Base-by-base conservation (phyloP, 2,329 filamentous ascomycete species). In the Zymoseptoria pseudotritici region DNA sequence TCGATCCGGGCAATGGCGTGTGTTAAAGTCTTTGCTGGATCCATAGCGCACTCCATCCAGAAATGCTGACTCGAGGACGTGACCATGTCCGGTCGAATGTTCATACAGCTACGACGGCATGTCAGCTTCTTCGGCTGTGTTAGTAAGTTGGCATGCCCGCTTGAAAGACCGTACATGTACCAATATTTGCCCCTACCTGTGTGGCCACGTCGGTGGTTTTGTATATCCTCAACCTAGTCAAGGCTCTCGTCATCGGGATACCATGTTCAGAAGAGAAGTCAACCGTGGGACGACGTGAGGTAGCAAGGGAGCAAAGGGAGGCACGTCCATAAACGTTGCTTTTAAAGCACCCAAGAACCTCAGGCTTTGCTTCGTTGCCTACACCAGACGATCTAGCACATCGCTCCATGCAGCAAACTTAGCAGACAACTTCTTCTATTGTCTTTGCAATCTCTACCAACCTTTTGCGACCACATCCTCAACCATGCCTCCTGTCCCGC, bases 401-500 rank as follows among this genome's bases (percentile, higher is more conserved):
- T 21, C 22, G 7, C 20, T 11, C 50, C 50, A 21, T 11, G 9
- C 50, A 13, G 36, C 22, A 22, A 21, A 52, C 50, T 52, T 52
- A 21, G 50, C 42, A 60, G 46, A 21, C 10, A 50, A 4, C 22
- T 59, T 29, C 24, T 36, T 19, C 22, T 11, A 6, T 21, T 29
- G 26, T 29, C 26, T 29, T 29, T 9, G 7, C 50, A 19, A 21
- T 52, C 50, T 17, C 9, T 21, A 51, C 50, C 11, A 8, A 57
- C 52, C 19, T 36, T 10, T 11, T 6, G 46, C 31, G 20, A 52
- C 24, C n/a, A 24, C 52, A 46, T 31, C 53, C 42, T n/a, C 52
- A 59, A 74, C 50, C 10, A 80, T 80, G 78, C 76, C 78, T 11
- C 77, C 77, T 11, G 75, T 80, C 52, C 76, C 72, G 51, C 72